Base-by-base conservation (phyloP, 2,329 filamentous ascomycete species). In the Pseudofabraea citricarpa region DNA sequence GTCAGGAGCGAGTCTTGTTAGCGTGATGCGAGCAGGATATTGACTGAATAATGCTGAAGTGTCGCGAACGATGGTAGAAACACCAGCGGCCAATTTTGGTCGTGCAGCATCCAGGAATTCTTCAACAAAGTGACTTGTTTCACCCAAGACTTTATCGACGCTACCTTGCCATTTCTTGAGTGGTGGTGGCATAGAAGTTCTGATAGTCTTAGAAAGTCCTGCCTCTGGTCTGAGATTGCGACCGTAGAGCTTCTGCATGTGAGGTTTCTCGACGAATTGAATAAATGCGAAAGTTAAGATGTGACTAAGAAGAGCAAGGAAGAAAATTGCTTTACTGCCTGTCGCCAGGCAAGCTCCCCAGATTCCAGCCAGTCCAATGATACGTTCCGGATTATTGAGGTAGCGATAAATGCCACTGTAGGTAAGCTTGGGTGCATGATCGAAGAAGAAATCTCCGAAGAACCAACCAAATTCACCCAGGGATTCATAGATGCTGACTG, bases 391-490 rank as follows among this genome's bases (percentile, higher is more conserved):
- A 59, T 97, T 98, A 70, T 98, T 98, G 53, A 98, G 73, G 68
- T 95, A 98, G 37, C 93, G 89, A 65, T 98, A 98, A 57, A 98
- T 98, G 49, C 91, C 94, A 54, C 86, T 90, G 67, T 98, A 98
- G 1, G 88, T 97, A 49, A 97, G 74, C 66, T 93, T 95, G 10
- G 85, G 84, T 9, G 83, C 80, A 36, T 88, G 85, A 49, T 96
- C 89, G 61, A 93, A 96, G 74, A 98, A 97, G 72, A 97, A 98
- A 63, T 98, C 93, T 15, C 93, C 93, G 60, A 90, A 97, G 72
- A 97, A 97, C 91, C 91, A 98, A 56, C 93, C 93, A 58, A 97
- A 98, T 60, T 98, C 93, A 44, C 93, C 93, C 0, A 98, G 79
- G 2, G 89, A 94, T 40, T 96, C 90, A 64, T 97, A 95, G 54